These are phyloP conservation scores for Podospora pseudocomata DNA, from an alignment of 495 filamentous ascomycete genomes.

Conservation along the genomic window DNA sequence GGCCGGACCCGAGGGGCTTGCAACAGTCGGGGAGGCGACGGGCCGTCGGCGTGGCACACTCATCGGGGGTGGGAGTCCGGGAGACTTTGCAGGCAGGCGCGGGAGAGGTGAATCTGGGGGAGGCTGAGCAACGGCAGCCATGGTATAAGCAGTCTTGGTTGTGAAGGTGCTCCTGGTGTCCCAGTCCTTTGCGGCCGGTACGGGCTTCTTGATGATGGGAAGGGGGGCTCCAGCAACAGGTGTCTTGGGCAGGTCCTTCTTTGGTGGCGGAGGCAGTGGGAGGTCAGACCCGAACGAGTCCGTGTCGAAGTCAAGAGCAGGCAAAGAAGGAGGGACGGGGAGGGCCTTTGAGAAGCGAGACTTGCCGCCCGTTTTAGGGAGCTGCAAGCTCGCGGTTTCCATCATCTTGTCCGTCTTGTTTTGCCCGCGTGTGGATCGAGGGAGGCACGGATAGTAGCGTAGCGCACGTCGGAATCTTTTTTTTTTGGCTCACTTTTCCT, in stretches of 20 bases:
- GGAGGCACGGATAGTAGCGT: slow-evolving; percentile 17
- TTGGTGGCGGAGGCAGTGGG: slow-evolving; percentile 13
- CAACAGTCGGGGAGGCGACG: slow-evolving; percentile 22
- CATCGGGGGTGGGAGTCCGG: slow-evolving; percentile 29
- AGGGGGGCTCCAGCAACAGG: slow-evolving; percentile 6
- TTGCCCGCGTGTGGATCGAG: slow-evolving; percentile 20
- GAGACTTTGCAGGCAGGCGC: slow-evolving; percentile 23
- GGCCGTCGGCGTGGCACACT: slow-evolving; percentile 27
- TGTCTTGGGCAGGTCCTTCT: slow-evolving; percentile 18
- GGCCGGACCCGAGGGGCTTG: slow-evolving; percentile 5
- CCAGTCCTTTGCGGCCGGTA: not conserved
- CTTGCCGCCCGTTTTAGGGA: slow-evolving; percentile 29
- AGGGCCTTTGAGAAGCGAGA: slow-evolving; percentile 39
- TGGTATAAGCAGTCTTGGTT: slow-evolving; percentile 6
- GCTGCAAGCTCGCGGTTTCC: slow-evolving; percentile 28
- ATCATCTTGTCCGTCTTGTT: slow-evolving; percentile 23
- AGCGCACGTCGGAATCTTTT: slow-evolving; percentile 10
- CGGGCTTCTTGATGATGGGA: slow-evolving; percentile 8
- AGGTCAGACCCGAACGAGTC: slow-evolving; percentile 18
- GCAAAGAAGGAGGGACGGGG: slow-evolving; percentile 30
- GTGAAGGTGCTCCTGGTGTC: slow-evolving; percentile 3
- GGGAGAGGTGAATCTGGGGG: slow-evolving; percentile 2
- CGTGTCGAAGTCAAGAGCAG: slow-evolving; percentile 16
- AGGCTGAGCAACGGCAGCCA: slow-evolving; percentile 19
- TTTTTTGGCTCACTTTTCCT: slow-evolving; percentile 15